Evolutionary conservation across 2,329 filamentous ascomycete genomes (phyloP).

Genomic region (Onygenales sp.): DNA sequence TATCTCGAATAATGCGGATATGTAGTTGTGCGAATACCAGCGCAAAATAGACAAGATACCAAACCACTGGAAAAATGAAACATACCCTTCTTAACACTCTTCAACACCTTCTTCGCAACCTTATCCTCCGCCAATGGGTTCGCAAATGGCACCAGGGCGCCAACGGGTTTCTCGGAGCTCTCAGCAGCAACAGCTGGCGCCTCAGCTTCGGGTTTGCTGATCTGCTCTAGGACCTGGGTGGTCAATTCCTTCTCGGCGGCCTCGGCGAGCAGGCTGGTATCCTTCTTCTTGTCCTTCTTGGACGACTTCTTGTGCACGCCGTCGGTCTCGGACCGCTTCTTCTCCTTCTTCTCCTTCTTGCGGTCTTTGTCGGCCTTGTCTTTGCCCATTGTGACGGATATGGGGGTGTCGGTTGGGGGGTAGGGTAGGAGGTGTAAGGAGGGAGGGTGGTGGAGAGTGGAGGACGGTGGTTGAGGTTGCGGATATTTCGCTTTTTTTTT

Average conservation of each 20-base stretch:
- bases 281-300: conserved; percentile 38
- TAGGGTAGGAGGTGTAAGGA: neutral
- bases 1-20: too few relatives aligned
- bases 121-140: conserved; percentile 43
- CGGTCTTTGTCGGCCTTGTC: conserved; percentile 31
- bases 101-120: conserved; percentile 42
- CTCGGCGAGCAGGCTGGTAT: conserved; percentile 28
- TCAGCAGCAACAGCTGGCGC: conserved; percentile 16
- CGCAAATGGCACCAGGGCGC: conserved; percentile 41
- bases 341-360: conserved; percentile 39
- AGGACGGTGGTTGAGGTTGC: neutral
- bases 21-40: neutral
- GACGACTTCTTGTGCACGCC: conserved; percentile 37
- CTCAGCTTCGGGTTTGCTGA: conserved; percentile 17
- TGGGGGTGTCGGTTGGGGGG: neutral
- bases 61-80: conserved; percentile 1
- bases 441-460: neutral
- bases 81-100: conserved; percentile 44
- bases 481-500: neutral
- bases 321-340: conserved; percentile 33
- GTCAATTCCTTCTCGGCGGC: conserved; percentile 32
- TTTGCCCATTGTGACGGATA: conserved; percentile 32
- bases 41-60: neutral
- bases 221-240: conserved; percentile 26
- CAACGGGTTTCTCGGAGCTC: conserved; percentile 26